These are phyloP conservation scores for Tuber aestivum DNA, from an alignment of 495 filamentous ascomycete species.

Conservation along the genomic window DNA sequence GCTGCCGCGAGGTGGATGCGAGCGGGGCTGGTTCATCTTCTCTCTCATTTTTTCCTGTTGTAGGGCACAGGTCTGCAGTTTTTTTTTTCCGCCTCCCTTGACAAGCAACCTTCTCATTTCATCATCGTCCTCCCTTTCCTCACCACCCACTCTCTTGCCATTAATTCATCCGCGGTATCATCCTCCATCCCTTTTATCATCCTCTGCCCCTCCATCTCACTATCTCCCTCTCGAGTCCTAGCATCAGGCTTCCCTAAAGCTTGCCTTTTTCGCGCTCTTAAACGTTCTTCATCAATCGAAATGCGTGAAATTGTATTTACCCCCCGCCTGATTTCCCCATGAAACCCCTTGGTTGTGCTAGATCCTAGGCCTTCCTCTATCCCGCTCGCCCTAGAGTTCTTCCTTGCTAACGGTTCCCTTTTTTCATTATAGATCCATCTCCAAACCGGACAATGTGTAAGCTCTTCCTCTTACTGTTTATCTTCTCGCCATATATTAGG, in stretches of 20 bases:
- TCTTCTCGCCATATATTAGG: slow-evolving; percentile 41
- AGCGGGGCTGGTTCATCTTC: background rate
- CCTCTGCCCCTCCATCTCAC: background rate
- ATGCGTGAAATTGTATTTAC: slow-evolving; percentile 86
- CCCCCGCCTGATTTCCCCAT: slow-evolving; percentile 14
- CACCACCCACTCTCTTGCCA: slow-evolving; percentile 7
- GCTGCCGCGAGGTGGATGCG: background rate
- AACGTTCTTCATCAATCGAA: slow-evolving; percentile 45
- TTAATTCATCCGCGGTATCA: background rate
- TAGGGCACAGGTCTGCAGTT: slow-evolving; percentile 4
- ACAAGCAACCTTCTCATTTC: slow-evolving; percentile 11
- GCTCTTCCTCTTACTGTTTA: slow-evolving; percentile 46
- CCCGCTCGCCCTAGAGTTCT: slow-evolving; percentile 24
- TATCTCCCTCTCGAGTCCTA: background rate
- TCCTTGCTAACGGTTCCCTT: slow-evolving; percentile 37
- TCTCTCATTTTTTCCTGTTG: background rate
- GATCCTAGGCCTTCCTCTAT: slow-evolving; percentile 85
- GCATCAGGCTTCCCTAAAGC: background rate
- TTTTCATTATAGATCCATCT: slow-evolving; percentile 41
- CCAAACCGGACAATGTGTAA: slow-evolving; percentile 56
- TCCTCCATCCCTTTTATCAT: slow-evolving; percentile 1
- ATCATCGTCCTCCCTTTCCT: slow-evolving; percentile 39
- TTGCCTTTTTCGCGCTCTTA: slow-evolving; percentile 5
- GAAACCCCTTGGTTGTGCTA: slow-evolving; percentile 43
- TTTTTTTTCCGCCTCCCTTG: background rate